Evolutionary conservation across 257 asterid genomes (phyloP).

Genomic region (Ballota nigra): DNA sequence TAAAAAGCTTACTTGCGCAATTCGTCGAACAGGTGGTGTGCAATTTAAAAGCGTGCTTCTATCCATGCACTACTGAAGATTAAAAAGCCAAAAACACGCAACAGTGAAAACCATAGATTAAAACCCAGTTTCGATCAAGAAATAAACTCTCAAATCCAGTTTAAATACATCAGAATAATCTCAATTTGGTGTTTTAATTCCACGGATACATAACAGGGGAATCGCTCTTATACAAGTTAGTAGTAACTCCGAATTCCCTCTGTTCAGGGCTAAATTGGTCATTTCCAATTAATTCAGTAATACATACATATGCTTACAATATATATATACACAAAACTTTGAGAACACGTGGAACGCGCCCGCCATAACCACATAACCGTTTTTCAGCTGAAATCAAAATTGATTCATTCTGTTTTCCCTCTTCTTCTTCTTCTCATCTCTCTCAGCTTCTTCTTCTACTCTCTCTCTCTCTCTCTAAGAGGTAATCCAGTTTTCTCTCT

Average conservation of each 20-base stretch:
- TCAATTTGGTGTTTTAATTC: not conserved
- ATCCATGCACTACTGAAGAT: not conserved
- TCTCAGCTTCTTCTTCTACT: slow-evolving; percentile 9
- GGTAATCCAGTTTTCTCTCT: slow-evolving; percentile 15
- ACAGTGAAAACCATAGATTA: not conserved
- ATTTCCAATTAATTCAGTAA: no score
- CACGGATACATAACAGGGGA: not conserved
- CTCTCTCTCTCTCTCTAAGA: slow-evolving; percentile 11
- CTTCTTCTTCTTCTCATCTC: slow-evolving; percentile 11
- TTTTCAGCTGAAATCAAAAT: slow-evolving; percentile 16
- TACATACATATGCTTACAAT: no score
- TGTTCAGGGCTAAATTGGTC: not conserved
- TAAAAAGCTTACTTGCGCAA: slow-evolving; percentile 11
- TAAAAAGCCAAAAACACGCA: not conserved
- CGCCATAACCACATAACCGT: slow-evolving; percentile 46
- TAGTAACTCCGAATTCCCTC: not conserved
- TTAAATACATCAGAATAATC: not conserved
- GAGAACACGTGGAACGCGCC: slow-evolving; percentile 7
- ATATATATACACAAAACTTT: not conserved
- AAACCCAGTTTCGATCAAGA: not conserved
- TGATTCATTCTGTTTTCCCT: not conserved
- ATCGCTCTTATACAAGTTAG: not conserved
- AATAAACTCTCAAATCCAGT: not conserved
- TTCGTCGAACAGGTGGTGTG: slow-evolving; percentile 34
- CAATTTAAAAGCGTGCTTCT: slow-evolving; percentile 1